phyloP scores from a whole-genome alignment of 305 asterid species.

The Ruellia speciosa region DNA sequence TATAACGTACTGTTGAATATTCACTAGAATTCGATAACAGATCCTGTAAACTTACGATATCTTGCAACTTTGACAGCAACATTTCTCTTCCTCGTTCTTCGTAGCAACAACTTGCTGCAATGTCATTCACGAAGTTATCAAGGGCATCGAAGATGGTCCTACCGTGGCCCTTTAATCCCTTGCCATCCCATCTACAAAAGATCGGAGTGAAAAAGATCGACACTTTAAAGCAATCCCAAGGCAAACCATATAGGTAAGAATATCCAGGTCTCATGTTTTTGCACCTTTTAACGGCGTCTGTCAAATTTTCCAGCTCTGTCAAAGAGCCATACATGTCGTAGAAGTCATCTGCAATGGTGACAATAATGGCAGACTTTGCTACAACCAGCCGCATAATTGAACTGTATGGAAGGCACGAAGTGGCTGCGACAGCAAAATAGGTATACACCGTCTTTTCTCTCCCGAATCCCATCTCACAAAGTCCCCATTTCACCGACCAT shows the following conservation, averaged over 20 bases:
- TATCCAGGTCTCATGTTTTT: neutral
- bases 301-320: slow-evolving; percentile 33
- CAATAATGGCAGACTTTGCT: slow-evolving; percentile 43
- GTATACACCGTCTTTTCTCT: slow-evolving; percentile 47
- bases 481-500: slow-evolving; percentile 50
- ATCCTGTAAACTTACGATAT: slow-evolving; percentile 31
- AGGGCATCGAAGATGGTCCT: slow-evolving; percentile 53
- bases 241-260: no score
- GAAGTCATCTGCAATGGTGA: slow-evolving; percentile 56
- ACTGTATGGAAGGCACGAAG: slow-evolving; percentile 30
- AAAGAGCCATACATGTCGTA: slow-evolving; percentile 51
- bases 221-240: neutral
- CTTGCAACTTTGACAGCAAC: slow-evolving; percentile 22
- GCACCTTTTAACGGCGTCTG: slow-evolving; percentile 42
- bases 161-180: slow-evolving; percentile 39
- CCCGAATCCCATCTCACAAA: slow-evolving; percentile 58
- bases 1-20: neutral
- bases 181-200: slow-evolving; percentile 47
- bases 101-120: slow-evolving; percentile 21
- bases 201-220: neutral
- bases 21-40: neutral
- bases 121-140: slow-evolving; percentile 35
- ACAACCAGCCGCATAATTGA: slow-evolving; percentile 30
- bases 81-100: slow-evolving; percentile 19
- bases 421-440: slow-evolving; percentile 40